Conservation (phyloP, 2,329 filamentous ascomycete species). For the Nemania sp. region DNA sequence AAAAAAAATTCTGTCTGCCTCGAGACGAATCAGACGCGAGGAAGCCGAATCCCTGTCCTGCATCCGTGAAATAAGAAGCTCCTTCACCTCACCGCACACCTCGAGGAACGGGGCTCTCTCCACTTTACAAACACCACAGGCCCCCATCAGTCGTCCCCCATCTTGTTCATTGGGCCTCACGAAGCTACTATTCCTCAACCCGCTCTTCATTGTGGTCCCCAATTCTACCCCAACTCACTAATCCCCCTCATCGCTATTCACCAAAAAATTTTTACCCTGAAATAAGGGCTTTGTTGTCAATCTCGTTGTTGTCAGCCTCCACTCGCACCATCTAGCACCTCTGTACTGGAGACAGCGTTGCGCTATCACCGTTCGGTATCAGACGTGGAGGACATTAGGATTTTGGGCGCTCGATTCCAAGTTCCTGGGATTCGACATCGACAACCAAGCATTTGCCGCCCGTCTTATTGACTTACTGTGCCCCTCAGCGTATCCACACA, state of each 20-base stretch:
- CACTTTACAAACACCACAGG: conserved; percentile 43
- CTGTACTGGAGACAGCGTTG: conserved; percentile 36
- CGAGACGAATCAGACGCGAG: conserved; percentile 21
- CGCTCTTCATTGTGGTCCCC: conserved; percentile 42
- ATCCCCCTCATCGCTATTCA: conserved; percentile 39
- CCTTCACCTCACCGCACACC: conserved; percentile 40
- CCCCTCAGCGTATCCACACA: conserved; percentile 26
- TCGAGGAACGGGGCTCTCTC: conserved; percentile 43
- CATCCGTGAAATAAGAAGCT: conserved; percentile 41
- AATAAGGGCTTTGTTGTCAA: conserved; percentile 33
- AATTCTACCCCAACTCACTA: conserved; percentile 43
- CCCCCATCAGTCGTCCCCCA: conserved; percentile 40
- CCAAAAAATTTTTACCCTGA: conserved; percentile 27
- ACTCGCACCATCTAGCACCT: conserved; percentile 25
- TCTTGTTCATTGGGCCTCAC: conserved; percentile 43
- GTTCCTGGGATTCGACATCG: conserved; percentile 27
- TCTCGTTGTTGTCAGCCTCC: conserved; percentile 31
- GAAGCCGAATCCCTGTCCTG: conserved; percentile 18
- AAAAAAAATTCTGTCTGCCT: conserved; percentile 25
- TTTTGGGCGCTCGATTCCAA: conserved; percentile 29
- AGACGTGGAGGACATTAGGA: conserved; percentile 40
- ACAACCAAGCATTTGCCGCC: conserved; percentile 23
- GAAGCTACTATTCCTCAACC: conserved; percentile 41
- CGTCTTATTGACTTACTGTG: conserved; percentile 22
- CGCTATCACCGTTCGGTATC: conserved; percentile 38